Evolutionary conservation across 345 rosid genomes (phyloP), one percentile per base, ranked within the genome.

Genomic region (Nephelium lappaceum): DNA sequence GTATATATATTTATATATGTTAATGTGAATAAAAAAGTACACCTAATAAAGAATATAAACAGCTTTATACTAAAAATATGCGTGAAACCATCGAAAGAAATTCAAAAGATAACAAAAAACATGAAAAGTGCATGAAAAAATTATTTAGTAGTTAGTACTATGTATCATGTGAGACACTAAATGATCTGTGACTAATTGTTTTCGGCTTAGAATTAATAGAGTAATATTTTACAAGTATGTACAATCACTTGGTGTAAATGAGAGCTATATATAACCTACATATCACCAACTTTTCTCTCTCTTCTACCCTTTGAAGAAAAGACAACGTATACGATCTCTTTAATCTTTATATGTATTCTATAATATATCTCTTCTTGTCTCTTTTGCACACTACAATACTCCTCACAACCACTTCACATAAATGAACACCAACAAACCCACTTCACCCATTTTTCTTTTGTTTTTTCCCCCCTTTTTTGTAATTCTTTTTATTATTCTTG

Each of bases 331-430:
- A 24, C 8, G 18, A 49, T 49, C 55, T 49, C 69, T 25, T 43
- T 16, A 25, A 31, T 31, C 36, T 49, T 24, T 45, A 18, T 14
- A 39, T 18, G n/a, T 27, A 58, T 57, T 23, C 36, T 51, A 41
- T n/a, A n/a, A n/a, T 43, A 38, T 39, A 18, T 75, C 58, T 60
- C 60, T 45, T 58, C 12, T 79, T 75, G 75, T 78, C 84, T 66
- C 60, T 61, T 81, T 80, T 38, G 19, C 74, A n/a, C n/a, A 53
- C 38, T 71, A 45, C 18, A 77, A 31, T 67, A 41, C 14, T 25
- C 42, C n/a, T 67, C 80, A n/a, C n/a, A 80, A 74, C 81, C 81
- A 80, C 83, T 80, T 69, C 83, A 58, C 65, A 45, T 64, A n/a
- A 77, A 67, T 31, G 51, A 65, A 73, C 39, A 62, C 51, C 78